Base-by-base conservation (phyloP, 495 filamentous ascomycete species). In the Hypoxylon lienhwacheense region DNA sequence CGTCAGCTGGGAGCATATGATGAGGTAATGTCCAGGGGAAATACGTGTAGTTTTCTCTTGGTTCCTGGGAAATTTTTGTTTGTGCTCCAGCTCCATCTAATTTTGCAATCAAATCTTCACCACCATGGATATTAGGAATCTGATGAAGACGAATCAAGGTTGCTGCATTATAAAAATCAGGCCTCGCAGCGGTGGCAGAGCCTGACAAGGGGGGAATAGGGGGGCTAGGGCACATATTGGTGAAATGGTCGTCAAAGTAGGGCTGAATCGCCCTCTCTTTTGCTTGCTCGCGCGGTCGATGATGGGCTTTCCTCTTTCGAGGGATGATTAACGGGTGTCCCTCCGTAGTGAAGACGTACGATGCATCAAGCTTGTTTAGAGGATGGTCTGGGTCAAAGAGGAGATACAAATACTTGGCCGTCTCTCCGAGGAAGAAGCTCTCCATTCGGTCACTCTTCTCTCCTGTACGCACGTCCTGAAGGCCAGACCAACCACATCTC, bases 381-480 rank as follows among this genome's bases (percentile, higher is more conserved):
- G 93, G 93, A 71, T 97, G 93, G 11, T 83, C 78, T 25, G 81
- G 77, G 41, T 93, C 87, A 69, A 92, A 97, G 1, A 97, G 80
- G 29, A 98, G 73, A 55, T 90, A 95, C 44, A 98, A 73, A 69
- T 98, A 98, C 69, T 97, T 96, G 45, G 88, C 84, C 0, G 93
- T 98, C 70, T 98, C 93, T 2, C 95, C 91, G 1, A 97, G 77
- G 68, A 96, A 97, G 75, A 98, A 98, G 69, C 93, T 97, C 73
- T 98, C 93, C 93, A 98, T 98, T 12, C 93, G 86, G 65, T 98
- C 93, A 63, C 81, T 91, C 65, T 87, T 84, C 68, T 97, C 88
- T 0, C 92, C 95, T 32, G 80, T 90, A 22, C 86, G 76, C 7
- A 98, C 93, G 70, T 97, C 89, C 60, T 95, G 87, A n/a, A 98